These are phyloP conservation scores for Diaporthe velutina DNA, from an alignment of 2,329 filamentous ascomycete species.

Conservation along the genomic window DNA sequence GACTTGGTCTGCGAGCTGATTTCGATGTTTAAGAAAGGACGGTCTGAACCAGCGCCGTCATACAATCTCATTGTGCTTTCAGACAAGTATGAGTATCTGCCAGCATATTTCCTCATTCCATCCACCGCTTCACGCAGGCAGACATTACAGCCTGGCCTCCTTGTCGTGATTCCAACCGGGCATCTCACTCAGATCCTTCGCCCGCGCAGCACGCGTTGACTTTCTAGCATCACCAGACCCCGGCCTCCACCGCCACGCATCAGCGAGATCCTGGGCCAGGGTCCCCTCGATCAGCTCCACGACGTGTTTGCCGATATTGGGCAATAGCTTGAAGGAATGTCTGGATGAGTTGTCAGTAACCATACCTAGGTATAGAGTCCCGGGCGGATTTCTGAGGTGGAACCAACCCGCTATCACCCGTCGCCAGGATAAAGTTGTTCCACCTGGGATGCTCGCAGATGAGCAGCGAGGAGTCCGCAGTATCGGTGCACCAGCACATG, in stretches of 20 bases:
- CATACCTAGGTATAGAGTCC: not conserved
- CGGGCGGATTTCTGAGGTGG: not conserved
- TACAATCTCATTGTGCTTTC: not conserved
- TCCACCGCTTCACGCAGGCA: not conserved
- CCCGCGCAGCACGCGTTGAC: constrained; percentile 54
- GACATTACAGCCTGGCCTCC: not conserved
- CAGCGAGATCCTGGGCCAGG: constrained; percentile 52
- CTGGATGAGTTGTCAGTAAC: constrained; percentile 44
- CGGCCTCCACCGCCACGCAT: constrained; percentile 60
- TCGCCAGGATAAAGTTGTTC: constrained; percentile 61
- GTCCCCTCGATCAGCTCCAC: constrained; percentile 58
- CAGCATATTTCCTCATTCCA: not conserved
- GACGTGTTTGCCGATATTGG: constrained; percentile 60
- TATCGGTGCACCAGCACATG: constrained; percentile 53
- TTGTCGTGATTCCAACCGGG: constrained; percentile 54
- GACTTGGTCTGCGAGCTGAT: too few species aligned
- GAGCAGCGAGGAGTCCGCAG: constrained; percentile 49
- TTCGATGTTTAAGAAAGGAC: too few species aligned
- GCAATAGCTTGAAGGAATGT: constrained; percentile 60
- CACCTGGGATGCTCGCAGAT: constrained; percentile 54
- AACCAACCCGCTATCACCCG: constrained; percentile 60
- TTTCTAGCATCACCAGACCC: constrained; percentile 57
- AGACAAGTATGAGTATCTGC: not conserved
- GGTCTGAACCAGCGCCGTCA: too few species aligned
- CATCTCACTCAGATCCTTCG: constrained; percentile 60